A percentile compares a stretch with the other conserved stretches of the same genome.
phyloP scores from a whole-genome alignment of 129 eudicot genomes.

The Lactuca saligna region DNA sequence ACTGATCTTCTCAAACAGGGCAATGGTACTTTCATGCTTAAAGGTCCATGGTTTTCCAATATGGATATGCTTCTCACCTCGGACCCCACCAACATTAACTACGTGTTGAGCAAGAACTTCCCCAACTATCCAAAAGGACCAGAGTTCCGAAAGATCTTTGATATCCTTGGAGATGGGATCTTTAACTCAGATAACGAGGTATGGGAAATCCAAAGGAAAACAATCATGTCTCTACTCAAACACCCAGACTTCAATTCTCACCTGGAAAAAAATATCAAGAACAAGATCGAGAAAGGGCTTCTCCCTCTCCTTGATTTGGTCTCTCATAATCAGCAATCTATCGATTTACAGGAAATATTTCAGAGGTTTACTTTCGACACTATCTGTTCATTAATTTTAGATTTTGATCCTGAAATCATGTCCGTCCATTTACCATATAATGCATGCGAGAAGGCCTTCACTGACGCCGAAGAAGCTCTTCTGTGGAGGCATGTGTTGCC shows the following conservation, averaged over 20 bases:
- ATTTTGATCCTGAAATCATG: slow-evolving; percentile 42
- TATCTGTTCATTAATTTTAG: slow-evolving; percentile 28
- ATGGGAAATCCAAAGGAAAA: slow-evolving; percentile 48
- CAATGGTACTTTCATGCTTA: slow-evolving; percentile 32
- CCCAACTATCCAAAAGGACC: slow-evolving; percentile 52
- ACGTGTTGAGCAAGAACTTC: slow-evolving; percentile 16
- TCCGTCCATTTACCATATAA: slow-evolving; percentile 30
- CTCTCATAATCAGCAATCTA: slow-evolving; percentile 12
- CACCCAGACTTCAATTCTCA: slow-evolving; percentile 17
- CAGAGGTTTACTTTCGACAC: slow-evolving; percentile 8
- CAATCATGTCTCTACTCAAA: slow-evolving; percentile 20
- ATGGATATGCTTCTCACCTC: slow-evolving; percentile 38
- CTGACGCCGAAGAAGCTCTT: slow-evolving; percentile 38
- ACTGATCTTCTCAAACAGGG: slow-evolving; percentile 28
- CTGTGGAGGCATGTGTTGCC: slow-evolving; percentile 51
- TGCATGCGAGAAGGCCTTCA: slow-evolving; percentile 46
- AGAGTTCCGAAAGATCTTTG: slow-evolving; percentile 40
- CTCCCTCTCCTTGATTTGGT: slow-evolving; percentile 36
- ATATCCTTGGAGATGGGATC: slow-evolving; percentile 50
- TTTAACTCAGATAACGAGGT: slow-evolving; percentile 41
- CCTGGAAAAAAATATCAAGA: slow-evolving; percentile 15
- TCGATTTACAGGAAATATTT: slow-evolving; percentile 50
- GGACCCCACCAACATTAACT: slow-evolving; percentile 59
- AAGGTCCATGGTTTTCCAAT: slow-evolving; percentile 53
- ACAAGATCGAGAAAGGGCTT: slow-evolving; percentile 41